Base-by-base conservation (phyloP, 2,329 filamentous ascomycete genomes). In the Aureobasidium sp. region DNA sequence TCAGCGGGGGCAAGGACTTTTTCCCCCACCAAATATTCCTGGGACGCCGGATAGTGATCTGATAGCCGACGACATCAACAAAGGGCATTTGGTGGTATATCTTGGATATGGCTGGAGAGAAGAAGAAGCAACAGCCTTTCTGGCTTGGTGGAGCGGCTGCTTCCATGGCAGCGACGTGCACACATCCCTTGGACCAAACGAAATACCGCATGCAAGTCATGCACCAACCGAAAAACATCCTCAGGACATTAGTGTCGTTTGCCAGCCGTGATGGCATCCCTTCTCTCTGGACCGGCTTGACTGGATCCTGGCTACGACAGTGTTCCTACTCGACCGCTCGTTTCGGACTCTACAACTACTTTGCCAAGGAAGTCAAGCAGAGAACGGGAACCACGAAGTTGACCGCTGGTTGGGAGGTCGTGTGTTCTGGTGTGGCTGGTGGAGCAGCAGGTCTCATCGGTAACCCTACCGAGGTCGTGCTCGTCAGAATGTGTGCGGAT, bases 131-230 rank as follows among this genome's bases (percentile, higher is more conserved):
- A 49, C 55, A 58, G 55, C 55, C 55, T 37, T 58, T 58, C 21
- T 58, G 55, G 55, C 55, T 58, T 31, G 55, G 55, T 25, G 55
- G 55, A 58, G 55, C 55, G 4, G 55, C 55, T 19, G 55, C 55
- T 38, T 58, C 55, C 19, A 58, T 58, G 55, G 55, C 55, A 58
- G 55, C 55, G 49, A 58, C 55, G 49, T 58, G 55, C 55, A 58
- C 55, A 49, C 55, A 58, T 49, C 55, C 55, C 2, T 40, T 58
- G 42, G 55, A 58, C 33, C 55, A 58, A 40, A 58, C 55, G n/a
- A 58, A 58, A 58, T 58, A 58, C 19, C 55, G 55, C 33, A 58
- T 58, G 55, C 55, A 58, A 33, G 55, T 58, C 55, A 58, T 58
- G 55, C 43, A 47, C 55, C 42, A 58, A 38, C 55, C 55, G 9